These are phyloP conservation scores for Botrytis fragariae DNA, from an alignment of 2,329 filamentous ascomycete species.

Conservation along the genomic window DNA sequence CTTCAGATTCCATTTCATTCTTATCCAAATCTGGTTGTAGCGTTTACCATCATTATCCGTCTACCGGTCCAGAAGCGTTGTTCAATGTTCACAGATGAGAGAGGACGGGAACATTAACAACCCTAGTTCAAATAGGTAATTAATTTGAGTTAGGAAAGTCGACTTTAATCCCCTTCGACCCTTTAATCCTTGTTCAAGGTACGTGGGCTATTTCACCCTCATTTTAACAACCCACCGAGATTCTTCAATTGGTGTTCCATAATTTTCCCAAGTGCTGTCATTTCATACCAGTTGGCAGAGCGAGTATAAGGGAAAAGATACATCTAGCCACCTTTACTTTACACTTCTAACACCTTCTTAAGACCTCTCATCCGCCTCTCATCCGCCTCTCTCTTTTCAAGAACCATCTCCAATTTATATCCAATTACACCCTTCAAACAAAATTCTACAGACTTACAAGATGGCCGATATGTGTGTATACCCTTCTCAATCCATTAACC, in stretches of 20 bases:
- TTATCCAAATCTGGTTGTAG: conserved; percentile 7
- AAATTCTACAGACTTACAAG: conserved; percentile 1
- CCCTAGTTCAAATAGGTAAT: background rate
- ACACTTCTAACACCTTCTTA: background rate
- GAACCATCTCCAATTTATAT: background rate
- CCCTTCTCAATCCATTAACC: background rate
- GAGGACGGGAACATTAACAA: background rate
- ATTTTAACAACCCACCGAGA: background rate
- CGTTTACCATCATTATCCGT: conserved; percentile 1
- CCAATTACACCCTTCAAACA: background rate
- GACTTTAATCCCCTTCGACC: background rate
- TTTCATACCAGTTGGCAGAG: background rate
- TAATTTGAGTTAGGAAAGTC: background rate
- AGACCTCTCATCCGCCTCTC: background rate
- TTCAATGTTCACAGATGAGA: background rate
- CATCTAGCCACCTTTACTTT: conserved; percentile 10
- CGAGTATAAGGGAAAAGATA: background rate
- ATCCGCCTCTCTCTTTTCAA: background rate
- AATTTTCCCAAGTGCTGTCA: background rate
- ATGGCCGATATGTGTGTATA: conserved; percentile 25
- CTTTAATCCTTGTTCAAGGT: background rate
- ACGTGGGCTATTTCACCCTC: background rate
- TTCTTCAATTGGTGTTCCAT: background rate
- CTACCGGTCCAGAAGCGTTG: background rate
- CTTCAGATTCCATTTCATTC: background rate